These are phyloP conservation scores for Pseudophaeomoniella oleicola DNA, from an alignment of 2,329 filamentous ascomycete genomes.

Conservation along the genomic window DNA sequence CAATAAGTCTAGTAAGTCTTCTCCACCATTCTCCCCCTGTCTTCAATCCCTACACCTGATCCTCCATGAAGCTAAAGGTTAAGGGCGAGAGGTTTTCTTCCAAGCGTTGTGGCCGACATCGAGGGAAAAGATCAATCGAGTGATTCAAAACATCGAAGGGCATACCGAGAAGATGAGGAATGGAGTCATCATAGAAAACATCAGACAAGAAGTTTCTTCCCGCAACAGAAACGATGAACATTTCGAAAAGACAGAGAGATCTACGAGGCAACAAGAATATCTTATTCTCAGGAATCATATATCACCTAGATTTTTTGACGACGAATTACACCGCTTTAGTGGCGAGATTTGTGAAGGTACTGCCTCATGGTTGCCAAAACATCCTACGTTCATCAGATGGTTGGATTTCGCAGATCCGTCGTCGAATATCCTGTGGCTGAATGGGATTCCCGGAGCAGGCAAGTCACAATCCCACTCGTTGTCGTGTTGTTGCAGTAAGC, in stretches of 20 bases:
- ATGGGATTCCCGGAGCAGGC: constrained; percentile 14
- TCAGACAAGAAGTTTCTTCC: constrained; percentile 7
- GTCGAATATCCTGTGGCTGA: constrained; percentile 8
- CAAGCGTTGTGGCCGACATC: constrained; percentile 18
- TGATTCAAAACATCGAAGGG: constrained; percentile 3
- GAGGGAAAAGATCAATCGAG: constrained; percentile 10
- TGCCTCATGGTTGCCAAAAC: constrained; percentile 7
- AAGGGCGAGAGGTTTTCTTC: constrained; percentile 15
- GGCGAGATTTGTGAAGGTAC: constrained; percentile 1
- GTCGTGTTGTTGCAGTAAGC: too few species aligned
- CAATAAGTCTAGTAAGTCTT: constrained; percentile 13
- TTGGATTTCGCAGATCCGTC: constrained; percentile 2
- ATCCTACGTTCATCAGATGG: constrained; percentile 5
- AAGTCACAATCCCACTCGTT: not conserved
- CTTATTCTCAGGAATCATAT: constrained; percentile 3
- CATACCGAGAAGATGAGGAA: constrained; percentile 7
- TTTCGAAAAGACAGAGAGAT: constrained; percentile 5
- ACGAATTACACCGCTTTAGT: constrained; percentile 4
- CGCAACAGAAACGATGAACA: constrained; percentile 4
- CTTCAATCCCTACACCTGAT: too few species aligned
- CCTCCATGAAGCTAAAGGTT: not conserved
- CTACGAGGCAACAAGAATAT: constrained; percentile 5
- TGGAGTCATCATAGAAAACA: constrained; percentile 9
- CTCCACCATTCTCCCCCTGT: not conserved
- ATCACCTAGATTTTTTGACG: constrained; percentile 7